These are phyloP conservation scores for Hanseniaspora lindneri DNA, from an alignment of 805 yeast species.

Conservation along the genomic window DNA sequence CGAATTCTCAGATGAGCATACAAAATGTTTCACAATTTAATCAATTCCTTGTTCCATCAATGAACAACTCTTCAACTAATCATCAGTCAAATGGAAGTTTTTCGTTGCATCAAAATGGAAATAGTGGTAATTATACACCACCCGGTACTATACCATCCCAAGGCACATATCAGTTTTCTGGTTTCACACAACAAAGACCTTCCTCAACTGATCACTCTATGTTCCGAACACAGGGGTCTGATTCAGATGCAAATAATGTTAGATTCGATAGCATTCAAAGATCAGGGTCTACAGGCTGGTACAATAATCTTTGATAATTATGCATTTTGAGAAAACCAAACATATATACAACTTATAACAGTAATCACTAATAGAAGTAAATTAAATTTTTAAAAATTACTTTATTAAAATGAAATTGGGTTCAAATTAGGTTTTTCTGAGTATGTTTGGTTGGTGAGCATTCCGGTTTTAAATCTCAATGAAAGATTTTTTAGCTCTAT, in stretches of 20 bases:
- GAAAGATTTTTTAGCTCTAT: slow-evolving; percentile 40
- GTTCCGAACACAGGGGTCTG: background rate
- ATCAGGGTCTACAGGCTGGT: slow-evolving; percentile 10
- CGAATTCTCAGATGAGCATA: background rate
- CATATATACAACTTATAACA: background rate
- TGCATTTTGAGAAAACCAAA: background rate
- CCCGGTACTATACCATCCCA: background rate
- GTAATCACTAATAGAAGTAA: background rate
- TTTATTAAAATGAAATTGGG: background rate
- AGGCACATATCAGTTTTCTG: background rate
- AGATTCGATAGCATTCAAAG: background rate
- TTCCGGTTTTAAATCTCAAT: slow-evolving; percentile 33
- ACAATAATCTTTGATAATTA: background rate
- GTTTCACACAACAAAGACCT: background rate
- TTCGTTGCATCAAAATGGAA: background rate
- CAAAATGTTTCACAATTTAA: slow-evolving; percentile 11
- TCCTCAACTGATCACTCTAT: background rate
- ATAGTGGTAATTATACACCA: background rate
- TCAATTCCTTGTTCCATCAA: slow-evolving; percentile 4
- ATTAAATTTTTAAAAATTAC: background rate
- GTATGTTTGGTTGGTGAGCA: slow-evolving; percentile 22
- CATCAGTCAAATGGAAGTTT: background rate
- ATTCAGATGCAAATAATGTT: background rate
- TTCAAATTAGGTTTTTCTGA: background rate
- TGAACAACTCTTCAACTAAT: background rate